A percentile compares a stretch with the other conserved stretches of the same genome.
These are phyloP conservation scores for Cucurbita maxima DNA, from an alignment of 306 rosid genomes.

Conservation along the genomic window DNA sequence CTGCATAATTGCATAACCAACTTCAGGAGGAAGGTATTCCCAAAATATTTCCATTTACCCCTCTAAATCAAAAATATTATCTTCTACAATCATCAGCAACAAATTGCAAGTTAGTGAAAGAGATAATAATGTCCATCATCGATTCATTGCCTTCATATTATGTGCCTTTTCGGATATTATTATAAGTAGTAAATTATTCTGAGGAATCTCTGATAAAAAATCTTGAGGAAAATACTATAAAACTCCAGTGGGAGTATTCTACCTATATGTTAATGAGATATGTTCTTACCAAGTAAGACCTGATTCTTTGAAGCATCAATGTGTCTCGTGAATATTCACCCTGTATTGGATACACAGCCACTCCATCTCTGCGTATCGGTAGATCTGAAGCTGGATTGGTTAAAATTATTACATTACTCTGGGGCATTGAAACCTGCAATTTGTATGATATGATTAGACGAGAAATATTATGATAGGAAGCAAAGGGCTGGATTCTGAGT, in stretches of 20 bases:
- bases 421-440: conserved; percentile 68
- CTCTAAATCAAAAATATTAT: not conserved
- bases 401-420: conserved; percentile 48
- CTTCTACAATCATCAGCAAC: not conserved
- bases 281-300: conserved; percentile 90
- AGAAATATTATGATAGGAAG: not conserved
- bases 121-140: not conserved
- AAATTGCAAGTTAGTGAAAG: not conserved
- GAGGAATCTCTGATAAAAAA: too few relatives aligned
- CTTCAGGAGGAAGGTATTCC: not conserved
- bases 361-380: conserved; percentile 42
- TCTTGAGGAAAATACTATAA: not conserved
- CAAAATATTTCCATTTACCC: not conserved
- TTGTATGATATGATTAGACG: not conserved
- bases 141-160: not conserved
- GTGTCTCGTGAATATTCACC: conserved; percentile 88
- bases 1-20: conserved; percentile 26
- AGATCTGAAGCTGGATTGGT: conserved; percentile 74
- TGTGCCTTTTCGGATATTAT: not conserved
- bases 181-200: not conserved
- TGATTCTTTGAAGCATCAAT: conserved; percentile 99
- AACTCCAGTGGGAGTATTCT: conserved; percentile 12
- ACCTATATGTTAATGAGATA: conserved; percentile 18
- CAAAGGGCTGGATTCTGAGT: not conserved
- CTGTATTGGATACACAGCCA: conserved; percentile 50